These are phyloP conservation scores for Pterothamnion heteromorphum DNA, from an alignment of 31 red algal genomes.

Conservation along the genomic window DNA sequence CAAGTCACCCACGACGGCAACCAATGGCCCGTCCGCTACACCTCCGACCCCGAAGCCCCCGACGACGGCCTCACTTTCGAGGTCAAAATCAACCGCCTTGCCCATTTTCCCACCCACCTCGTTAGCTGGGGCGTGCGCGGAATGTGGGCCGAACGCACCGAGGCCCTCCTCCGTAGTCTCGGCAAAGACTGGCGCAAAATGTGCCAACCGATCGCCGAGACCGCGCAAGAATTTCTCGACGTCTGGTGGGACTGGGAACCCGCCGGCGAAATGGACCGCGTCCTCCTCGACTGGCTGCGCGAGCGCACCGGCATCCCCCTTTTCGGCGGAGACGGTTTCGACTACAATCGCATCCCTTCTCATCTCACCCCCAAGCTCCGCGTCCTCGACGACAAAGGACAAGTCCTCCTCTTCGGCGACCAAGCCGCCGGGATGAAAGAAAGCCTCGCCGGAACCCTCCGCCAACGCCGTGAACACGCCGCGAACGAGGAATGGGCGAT, in stretches of 20 bases:
- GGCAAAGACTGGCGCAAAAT: not conserved
- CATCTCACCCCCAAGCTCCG: not conserved
- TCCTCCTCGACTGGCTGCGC: not conserved
- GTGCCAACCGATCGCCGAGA: not conserved
- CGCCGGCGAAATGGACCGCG: not conserved
- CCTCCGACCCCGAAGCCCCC: not conserved
- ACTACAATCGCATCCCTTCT: not conserved
- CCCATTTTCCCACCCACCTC: not conserved
- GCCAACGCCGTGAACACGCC: not conserved
- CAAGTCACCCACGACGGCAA: not conserved
- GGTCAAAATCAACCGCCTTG: not conserved
- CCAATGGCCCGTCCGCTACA: not conserved
- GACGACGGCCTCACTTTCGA: not conserved
- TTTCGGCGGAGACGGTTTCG: not conserved
- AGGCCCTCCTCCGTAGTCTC: not conserved
- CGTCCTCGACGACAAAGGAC: not conserved
- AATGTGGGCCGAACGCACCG: not conserved
- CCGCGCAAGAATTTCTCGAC: not conserved
- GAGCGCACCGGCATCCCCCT: not conserved
- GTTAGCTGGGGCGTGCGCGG: not conserved
- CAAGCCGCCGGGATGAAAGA: not conserved
- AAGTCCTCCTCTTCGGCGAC: not conserved
- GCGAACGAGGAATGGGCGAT: constrained; percentile 34
- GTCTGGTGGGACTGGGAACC: not conserved
- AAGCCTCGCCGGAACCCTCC: not conserved